A percentile compares a stretch with the other conserved stretches of the same genome.
phyloP scores from a whole-genome alignment of 495 filamentous ascomycete species.

The Chaetomium fimeti region DNA sequence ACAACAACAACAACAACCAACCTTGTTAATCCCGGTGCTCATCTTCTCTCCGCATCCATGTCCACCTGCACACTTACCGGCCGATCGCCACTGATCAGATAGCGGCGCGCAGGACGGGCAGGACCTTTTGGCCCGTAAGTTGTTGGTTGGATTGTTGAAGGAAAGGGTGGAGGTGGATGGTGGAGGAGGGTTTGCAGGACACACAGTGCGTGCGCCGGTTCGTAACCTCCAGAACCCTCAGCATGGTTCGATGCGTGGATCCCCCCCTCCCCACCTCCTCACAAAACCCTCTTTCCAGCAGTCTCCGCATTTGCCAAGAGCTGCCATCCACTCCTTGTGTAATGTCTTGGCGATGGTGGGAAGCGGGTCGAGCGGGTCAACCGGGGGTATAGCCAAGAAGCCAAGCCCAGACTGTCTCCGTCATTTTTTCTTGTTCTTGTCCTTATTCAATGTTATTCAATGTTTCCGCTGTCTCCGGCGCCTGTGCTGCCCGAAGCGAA shows the following conservation, averaged over 20 bases:
- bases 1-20: too few species aligned
- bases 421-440: background rate
- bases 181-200: too few species aligned
- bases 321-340: too few species aligned
- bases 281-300: background rate
- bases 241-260: too few species aligned
- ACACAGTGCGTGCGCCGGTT: background rate
- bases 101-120: background rate
- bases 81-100: background rate
- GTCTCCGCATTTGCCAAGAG: conserved; percentile 9
- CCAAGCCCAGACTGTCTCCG: conserved; percentile 8
- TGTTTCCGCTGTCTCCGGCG: background rate
- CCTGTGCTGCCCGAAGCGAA: conserved; percentile 5
- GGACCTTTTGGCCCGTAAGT: background rate
- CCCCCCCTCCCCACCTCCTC: background rate
- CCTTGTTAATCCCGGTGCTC: too few species aligned
- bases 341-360: background rate
- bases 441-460: too few species aligned
- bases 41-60: too few species aligned
- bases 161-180: background rate
- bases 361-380: background rate
- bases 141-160: too few species aligned
- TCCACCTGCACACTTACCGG: too few species aligned
- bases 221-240: too few species aligned
- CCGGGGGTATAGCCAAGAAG: background rate